Base-by-base conservation (phyloP, 768 basidiomycete species). In the Leucosporidium creatinivorum region DNA sequence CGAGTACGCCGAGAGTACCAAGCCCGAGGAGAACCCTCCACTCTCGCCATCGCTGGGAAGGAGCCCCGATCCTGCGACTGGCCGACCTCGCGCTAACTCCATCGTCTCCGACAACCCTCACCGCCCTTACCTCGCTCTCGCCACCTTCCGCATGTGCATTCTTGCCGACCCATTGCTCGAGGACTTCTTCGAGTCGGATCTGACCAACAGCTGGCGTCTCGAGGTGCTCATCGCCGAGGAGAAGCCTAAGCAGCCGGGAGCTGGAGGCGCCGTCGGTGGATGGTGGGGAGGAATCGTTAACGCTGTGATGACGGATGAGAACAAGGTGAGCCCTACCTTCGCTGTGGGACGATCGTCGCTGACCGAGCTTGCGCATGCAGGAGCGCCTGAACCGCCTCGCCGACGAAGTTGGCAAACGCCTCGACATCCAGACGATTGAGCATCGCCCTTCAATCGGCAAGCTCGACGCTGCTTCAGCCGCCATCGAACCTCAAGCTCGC, bases 71-170 rank as follows among this genome's bases (percentile, higher is more conserved):
- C 60, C n/a, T 23, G 33, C 62, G 49, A 25, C 60, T 30, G 15
- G 28, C 54, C 4, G 54, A 61, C 6, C 65, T 44, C 23, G 75
- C 70, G 30, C 47, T 58, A 47, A 63, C 61, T 51, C 70, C 65
- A 47, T 55, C 31, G 71, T 76, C 63, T 71, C 73, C 61, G 77
- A 77, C 31, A 76, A 77, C 58, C 68, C 68, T 6, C 74, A 63
- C 69, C 76, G 52, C 69, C 79, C 63, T 5, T 76, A 69, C 93
- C 86, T 98, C 61, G 93, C 93, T 78, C 85, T 92, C 60, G 87
- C 89, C 47, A 93, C 90, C 85, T 99, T 99, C 85, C 87, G 96
- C 10, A 99, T 98, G 96, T 94, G 98, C 50, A 89, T 99, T 7
- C 83, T 99, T 13, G 93, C 94, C 1, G 96, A 98, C 72, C 93